Percentiles rank a stretch among this genome's conserved stretches.
phyloP scores from a whole-genome alignment of 257 asterid genomes.

The Salvia rosmarinus region DNA sequence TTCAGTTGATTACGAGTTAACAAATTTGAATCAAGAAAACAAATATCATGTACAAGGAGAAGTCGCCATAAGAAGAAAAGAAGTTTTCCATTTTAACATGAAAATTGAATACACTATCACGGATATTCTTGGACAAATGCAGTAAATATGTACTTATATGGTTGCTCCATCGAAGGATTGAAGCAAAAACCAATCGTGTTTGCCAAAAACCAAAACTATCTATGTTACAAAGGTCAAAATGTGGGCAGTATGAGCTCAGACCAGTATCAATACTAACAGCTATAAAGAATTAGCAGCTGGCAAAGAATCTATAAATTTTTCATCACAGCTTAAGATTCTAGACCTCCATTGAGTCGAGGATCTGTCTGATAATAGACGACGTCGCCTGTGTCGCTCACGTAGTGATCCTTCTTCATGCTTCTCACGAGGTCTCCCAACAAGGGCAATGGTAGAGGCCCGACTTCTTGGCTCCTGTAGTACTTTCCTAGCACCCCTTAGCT shows the following conservation, averaged over 20 bases:
- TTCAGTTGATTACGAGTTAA: too few relatives aligned
- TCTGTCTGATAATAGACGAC: slow-evolving; percentile 73
- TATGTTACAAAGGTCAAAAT: background rate
- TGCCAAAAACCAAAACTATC: background rate
- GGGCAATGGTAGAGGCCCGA: slow-evolving; percentile 72
- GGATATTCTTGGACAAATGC: too few relatives aligned
- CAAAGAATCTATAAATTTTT: slow-evolving; percentile 12
- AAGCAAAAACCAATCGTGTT: slow-evolving; percentile 1
- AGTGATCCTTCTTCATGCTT: slow-evolving; percentile 80
- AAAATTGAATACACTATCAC: too few relatives aligned
- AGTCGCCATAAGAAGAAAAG: too few relatives aligned
- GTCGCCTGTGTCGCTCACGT: slow-evolving; percentile 72
- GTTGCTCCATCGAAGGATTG: too few relatives aligned
- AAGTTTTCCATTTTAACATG: too few relatives aligned
- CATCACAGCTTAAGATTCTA: slow-evolving; percentile 29
- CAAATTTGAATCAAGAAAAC: too few relatives aligned
- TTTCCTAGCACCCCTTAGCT: slow-evolving; percentile 75
- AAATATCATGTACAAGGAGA: too few relatives aligned
- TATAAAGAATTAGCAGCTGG: slow-evolving; percentile 9
- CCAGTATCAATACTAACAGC: background rate
- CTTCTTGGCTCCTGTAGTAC: slow-evolving; percentile 81
- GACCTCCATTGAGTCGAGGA: slow-evolving; percentile 43
- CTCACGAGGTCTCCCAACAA: slow-evolving; percentile 60
- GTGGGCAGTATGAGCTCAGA: slow-evolving; percentile 18
- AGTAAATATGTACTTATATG: too few relatives aligned